Percentiles rank a stretch among this genome's conserved stretches.
These are phyloP conservation scores for Spathaspora gorwiae DNA, from an alignment of 805 yeast genomes.

Conservation along the genomic window DNA sequence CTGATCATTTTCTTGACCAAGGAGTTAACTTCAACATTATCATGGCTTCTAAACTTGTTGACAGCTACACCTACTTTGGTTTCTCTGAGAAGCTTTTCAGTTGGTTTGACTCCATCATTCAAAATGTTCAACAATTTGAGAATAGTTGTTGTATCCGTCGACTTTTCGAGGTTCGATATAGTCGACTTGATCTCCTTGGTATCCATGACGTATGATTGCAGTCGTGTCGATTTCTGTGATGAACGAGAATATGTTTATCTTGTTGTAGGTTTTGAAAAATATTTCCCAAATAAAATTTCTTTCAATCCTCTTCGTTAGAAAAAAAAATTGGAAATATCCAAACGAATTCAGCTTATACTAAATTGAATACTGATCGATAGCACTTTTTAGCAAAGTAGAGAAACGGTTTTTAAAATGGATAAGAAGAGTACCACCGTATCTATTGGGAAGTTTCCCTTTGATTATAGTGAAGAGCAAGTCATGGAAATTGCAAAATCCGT, in stretches of 20 bases:
- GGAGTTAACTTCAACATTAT: slow-evolving; percentile 61
- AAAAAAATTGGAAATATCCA: too few species aligned
- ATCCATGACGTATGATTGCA: slow-evolving; percentile 44
- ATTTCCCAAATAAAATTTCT: too few species aligned
- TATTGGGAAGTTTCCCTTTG: slow-evolving; percentile 87
- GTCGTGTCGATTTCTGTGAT: background rate
- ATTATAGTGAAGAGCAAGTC: slow-evolving; percentile 92
- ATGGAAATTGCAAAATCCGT: slow-evolving; percentile 77
- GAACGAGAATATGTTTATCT: background rate
- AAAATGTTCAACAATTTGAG: slow-evolving; percentile 62
- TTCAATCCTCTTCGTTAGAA: too few species aligned
- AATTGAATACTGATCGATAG: too few species aligned
- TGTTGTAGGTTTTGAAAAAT: too few species aligned
- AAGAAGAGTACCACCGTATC: slow-evolving; percentile 42
- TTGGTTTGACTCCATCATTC: slow-evolving; percentile 71
- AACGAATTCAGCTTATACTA: too few species aligned
- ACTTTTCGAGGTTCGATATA: slow-evolving; percentile 69
- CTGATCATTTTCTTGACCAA: slow-evolving; percentile 80
- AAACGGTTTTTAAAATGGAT: slow-evolving; percentile 4
- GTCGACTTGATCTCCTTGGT: slow-evolving; percentile 67
- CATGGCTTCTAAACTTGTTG: slow-evolving; percentile 72
- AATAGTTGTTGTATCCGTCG: slow-evolving; percentile 56
- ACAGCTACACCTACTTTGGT: slow-evolving; percentile 98
- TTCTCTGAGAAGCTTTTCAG: slow-evolving; percentile 81
- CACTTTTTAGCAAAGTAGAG: too few species aligned